These are phyloP conservation scores for Turnera subulata DNA, from an alignment of 345 rosid genomes.

Conservation along the genomic window DNA sequence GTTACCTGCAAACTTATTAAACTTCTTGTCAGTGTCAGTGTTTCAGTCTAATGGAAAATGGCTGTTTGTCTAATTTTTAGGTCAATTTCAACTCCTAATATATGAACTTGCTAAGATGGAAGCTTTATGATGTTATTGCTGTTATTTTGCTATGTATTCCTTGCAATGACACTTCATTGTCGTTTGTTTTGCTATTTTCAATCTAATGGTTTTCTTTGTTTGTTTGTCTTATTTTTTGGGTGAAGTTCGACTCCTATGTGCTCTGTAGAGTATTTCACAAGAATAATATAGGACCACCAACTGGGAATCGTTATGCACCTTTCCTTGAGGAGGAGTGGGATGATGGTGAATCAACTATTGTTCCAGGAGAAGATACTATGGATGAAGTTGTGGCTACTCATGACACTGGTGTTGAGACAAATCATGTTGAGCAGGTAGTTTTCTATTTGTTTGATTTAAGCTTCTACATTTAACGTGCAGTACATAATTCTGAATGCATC, in stretches of 20 bases:
- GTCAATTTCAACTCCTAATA: too few relatives aligned
- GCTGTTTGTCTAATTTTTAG: too few relatives aligned
- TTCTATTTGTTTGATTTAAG: constrained; percentile 11
- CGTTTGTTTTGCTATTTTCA: constrained; percentile 2
- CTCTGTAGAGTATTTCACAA: constrained; percentile 89
- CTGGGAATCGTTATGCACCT: constrained; percentile 75
- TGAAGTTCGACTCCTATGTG: constrained; percentile 60
- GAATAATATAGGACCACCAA: constrained; percentile 90
- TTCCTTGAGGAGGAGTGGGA: constrained; percentile 79
- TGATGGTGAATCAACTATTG: constrained; percentile 42
- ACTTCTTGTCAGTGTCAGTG: too few relatives aligned
- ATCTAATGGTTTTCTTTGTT: constrained; percentile 14
- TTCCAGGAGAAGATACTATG: constrained; percentile 57
- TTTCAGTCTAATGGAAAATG: too few relatives aligned
- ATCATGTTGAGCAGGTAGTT: constrained; percentile 44
- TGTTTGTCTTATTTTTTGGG: constrained; percentile 16
- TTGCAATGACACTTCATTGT: not conserved
- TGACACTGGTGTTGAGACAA: constrained; percentile 23
- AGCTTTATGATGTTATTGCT: not conserved
- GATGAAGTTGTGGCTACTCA: constrained; percentile 32
- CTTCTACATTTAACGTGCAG: not conserved
- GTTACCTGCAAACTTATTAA: too few relatives aligned
- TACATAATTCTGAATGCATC: too few relatives aligned
- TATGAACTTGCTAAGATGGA: not conserved
- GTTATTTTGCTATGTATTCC: constrained; percentile 4